Percentiles rank a stretch among this genome's conserved stretches.
phyloP scores from a whole-genome alignment of 257 asterid species.

The Pogostemon cablin region DNA sequence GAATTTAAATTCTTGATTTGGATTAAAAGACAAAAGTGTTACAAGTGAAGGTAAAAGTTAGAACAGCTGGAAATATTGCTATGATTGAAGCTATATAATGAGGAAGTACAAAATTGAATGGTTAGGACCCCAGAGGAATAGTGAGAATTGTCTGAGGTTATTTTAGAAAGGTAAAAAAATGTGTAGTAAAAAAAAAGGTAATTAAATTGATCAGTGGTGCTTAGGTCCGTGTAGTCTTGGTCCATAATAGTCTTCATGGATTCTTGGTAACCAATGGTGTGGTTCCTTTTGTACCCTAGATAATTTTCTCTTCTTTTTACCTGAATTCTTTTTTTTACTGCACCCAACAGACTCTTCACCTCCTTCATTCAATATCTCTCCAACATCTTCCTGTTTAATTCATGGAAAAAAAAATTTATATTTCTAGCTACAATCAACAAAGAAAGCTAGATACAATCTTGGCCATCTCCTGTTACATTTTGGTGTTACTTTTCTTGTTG shows the following conservation, averaged over 20 bases:
- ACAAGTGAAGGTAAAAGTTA: constrained; percentile 28
- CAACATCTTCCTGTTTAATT: constrained; percentile 35
- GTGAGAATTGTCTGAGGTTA: constrained; percentile 24
- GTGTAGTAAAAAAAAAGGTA: neutral
- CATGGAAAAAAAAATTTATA: neutral
- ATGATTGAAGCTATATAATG: constrained; percentile 15
- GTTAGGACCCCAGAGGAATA: constrained; percentile 34
- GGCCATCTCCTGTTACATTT: too few relatives aligned
- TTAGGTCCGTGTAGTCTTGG: constrained; percentile 68
- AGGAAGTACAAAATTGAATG: constrained; percentile 28
- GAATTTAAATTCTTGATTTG: neutral
- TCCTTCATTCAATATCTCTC: neutral
- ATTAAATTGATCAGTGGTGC: constrained; percentile 49
- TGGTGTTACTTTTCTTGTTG: too few relatives aligned
- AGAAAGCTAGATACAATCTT: too few relatives aligned
- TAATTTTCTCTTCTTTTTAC: constrained; percentile 58
- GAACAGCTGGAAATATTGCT: neutral
- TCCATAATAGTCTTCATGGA: constrained; percentile 86
- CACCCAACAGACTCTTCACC: constrained; percentile 30
- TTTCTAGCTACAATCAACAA: too few relatives aligned
- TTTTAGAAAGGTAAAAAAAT: neutral
- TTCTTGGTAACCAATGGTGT: constrained; percentile 74
- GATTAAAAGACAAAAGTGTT: neutral
- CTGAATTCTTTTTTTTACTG: constrained; percentile 44
- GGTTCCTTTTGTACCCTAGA: constrained; percentile 47